These are phyloP conservation scores for Pseudogymnoascus sp. DNA, from an alignment of 2,329 filamentous ascomycete genomes.

Conservation along the genomic window DNA sequence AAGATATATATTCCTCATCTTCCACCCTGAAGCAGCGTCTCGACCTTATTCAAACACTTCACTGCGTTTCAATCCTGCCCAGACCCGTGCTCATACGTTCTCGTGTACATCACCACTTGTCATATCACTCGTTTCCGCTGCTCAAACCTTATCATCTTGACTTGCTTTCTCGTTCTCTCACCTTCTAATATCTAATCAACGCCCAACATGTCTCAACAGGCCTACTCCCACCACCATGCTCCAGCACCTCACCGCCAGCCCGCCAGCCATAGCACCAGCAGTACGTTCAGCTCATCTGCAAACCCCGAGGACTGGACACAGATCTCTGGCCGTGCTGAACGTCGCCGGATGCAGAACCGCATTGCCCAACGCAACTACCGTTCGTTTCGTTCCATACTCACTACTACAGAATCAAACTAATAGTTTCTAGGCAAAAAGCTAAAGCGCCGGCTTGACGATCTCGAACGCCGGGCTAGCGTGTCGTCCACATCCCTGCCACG, in stretches of 20 bases:
- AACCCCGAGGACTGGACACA: conserved; percentile 99
- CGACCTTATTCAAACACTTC: no score
- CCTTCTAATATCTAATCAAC: conserved; percentile 8
- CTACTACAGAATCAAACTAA: background rate
- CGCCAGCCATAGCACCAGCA: conserved; percentile 71
- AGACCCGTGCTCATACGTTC: no score
- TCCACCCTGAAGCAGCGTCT: no score
- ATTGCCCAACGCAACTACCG: conserved; percentile 98
- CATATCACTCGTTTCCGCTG: no score
- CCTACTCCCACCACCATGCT: conserved; percentile 26
- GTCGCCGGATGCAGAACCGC: conserved; percentile 89
- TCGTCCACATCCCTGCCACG: conserved; percentile 49
- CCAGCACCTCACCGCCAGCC: conserved; percentile 51
- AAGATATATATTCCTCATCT: no score
- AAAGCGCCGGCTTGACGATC: conserved; percentile 78
- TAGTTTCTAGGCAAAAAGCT: conserved; percentile 69
- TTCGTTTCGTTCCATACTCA: conserved; percentile 39
- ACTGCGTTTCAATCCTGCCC: no score
- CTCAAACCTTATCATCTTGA: background rate
- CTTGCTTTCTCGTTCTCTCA: background rate
- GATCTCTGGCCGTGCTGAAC: conserved; percentile 93
- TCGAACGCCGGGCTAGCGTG: conserved; percentile 68
- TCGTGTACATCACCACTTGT: no score
- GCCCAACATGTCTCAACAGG: conserved; percentile 27
- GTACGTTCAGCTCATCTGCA: conserved; percentile 87